Evolutionary conservation across 257 asterid genomes (phyloP), one percentile per base, ranked within the genome.

Genomic region (Fraxinus quadrangulata): DNA sequence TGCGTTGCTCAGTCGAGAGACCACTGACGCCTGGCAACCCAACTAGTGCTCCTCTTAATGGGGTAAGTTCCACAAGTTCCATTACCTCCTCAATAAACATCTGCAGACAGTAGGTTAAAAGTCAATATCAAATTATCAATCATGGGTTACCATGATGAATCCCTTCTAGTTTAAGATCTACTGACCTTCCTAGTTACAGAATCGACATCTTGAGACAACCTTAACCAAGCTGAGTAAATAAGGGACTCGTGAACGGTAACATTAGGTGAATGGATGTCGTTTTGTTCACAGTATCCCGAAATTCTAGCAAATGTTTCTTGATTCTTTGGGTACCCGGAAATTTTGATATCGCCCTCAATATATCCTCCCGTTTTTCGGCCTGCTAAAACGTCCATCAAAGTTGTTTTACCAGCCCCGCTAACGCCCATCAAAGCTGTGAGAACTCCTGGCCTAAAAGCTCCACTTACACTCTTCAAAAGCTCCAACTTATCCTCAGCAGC

Each of bases 371-470:
- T 89, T 85, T 89, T 89, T 83, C 91, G 80, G 36, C 91, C 86
- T 3, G 90, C 89, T 74, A 87, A 81, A 5, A 89, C 91, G 33
- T 87, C 93, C 91, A 89, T 85, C 74, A 89, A 54, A 8, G 93
- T 87, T n/a, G 91, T 89, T 79, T 89, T 89, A 49, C 91, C 93
- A 11, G 90, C 91, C 30, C 91, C 93, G 66, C 91, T 89, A 51
- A 87, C 88, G 16, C 93, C 91, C 90, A 89, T 85, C 70, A 87
- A 74, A 74, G 91, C 91, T 63, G 91, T 85, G 63, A 87, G 88
- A 87, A 85, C 86, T 37, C 89, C 90, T 26, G 89, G 88, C 77
- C 89, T 81, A 67, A 88, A 83, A 49, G 90, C 85, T 66, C 90
- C 92, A 75, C 85, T 84, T 74, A 86, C 77, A 42, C 85, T 86